A percentile compares a stretch with the other conserved stretches of the same genome.
These are phyloP conservation scores for Rhododendron griersonianum DNA, from an alignment of 148 eudicot genomes.

Conservation along the genomic window DNA sequence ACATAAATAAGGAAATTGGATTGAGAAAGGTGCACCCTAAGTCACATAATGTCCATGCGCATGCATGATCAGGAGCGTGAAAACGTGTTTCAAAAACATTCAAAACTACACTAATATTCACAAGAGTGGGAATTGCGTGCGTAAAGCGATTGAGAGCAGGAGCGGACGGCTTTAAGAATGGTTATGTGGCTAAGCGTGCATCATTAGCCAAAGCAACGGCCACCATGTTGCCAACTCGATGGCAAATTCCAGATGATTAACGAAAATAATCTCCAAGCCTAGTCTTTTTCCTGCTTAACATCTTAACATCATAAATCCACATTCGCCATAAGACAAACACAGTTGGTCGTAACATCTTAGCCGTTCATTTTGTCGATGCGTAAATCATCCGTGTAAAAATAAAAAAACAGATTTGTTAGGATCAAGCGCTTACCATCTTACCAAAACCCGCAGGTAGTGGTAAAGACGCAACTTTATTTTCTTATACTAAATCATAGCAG, in stretches of 20 bases:
- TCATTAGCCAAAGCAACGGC: too few species aligned
- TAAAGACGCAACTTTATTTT: too few species aligned
- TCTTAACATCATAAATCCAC: neutral
- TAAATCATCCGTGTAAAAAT: neutral
- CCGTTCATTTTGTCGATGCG: neutral
- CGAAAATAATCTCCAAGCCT: neutral
- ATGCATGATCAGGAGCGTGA: too few species aligned
- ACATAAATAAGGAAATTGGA: neutral
- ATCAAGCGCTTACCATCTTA: too few species aligned
- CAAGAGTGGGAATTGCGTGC: neutral
- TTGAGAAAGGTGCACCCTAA: too few species aligned
- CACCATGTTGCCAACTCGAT: neutral
- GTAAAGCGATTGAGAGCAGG: too few species aligned
- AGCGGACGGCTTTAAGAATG: neutral
- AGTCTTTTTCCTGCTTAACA: neutral
- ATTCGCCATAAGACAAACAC: neutral
- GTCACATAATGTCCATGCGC: too few species aligned
- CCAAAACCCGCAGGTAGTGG: too few species aligned
- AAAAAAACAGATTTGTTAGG: too few species aligned
- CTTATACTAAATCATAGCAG: too few species aligned
- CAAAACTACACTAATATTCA: neutral
- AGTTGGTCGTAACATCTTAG: neutral
- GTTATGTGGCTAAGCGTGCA: neutral
- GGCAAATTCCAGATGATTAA: neutral
- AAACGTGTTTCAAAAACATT: too few species aligned